Percentiles rank a stretch among this genome's conserved stretches.
phyloP scores from a whole-genome alignment of 805 yeast genomes.

The Cyberlindnera nakhonratchasimensis region DNA sequence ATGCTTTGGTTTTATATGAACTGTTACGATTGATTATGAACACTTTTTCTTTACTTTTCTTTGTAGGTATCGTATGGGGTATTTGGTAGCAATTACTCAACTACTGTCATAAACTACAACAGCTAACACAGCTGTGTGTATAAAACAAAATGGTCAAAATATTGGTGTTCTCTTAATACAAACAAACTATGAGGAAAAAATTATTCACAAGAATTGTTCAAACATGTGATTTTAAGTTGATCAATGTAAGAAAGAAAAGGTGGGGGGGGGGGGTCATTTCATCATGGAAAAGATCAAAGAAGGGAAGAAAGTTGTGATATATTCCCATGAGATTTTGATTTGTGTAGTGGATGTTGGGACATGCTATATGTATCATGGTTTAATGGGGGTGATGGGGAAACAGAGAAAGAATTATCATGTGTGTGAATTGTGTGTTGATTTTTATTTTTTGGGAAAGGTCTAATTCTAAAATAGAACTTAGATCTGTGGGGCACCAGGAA shows the following conservation, averaged over 20 bases:
- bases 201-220: constrained; percentile 11
- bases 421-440: background rate
- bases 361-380: background rate
- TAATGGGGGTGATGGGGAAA: background rate
- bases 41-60: too few species aligned
- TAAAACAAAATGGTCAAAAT: constrained; percentile 1
- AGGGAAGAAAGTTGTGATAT: background rate
- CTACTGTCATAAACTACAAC: too few species aligned
- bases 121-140: too few species aligned
- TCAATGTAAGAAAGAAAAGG: background rate
- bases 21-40: background rate
- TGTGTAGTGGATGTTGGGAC: background rate
- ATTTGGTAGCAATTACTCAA: too few species aligned
- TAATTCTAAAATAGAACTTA: constrained; percentile 18
- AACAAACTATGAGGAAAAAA: background rate
- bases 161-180: constrained; percentile 8
- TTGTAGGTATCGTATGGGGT: too few species aligned
- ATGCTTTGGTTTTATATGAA: background rate
- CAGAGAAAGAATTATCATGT: background rate
- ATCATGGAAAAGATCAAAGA: background rate
- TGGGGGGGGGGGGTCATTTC: background rate
- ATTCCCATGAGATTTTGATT: background rate
- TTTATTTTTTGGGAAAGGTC: background rate
- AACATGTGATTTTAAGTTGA: background rate
- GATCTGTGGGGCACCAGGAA: constrained; percentile 71